Evolutionary conservation across 2,329 filamentous ascomycete species (phyloP).

Genomic region (Pochonia chlamydosporia): DNA sequence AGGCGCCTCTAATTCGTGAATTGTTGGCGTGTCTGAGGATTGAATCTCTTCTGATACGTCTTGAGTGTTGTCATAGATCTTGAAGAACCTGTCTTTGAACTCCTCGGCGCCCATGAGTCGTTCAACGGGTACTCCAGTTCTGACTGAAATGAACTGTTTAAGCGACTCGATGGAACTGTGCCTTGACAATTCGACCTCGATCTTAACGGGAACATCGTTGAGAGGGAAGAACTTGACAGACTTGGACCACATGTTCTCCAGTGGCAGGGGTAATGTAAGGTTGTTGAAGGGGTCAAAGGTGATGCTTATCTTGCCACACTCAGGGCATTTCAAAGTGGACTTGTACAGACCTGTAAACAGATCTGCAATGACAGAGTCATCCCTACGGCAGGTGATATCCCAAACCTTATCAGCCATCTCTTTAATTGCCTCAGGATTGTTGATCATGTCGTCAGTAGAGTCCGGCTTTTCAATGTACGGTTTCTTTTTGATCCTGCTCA

Average conservation of each 20-base stretch:
- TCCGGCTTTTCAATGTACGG: slow-evolving; percentile 97
- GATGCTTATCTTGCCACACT: slow-evolving; percentile 91
- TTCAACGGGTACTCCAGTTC: slow-evolving; percentile 57
- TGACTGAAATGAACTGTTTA: slow-evolving; percentile 64
- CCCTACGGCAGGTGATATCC: slow-evolving; percentile 85
- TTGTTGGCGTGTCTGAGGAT: slow-evolving; percentile 59
- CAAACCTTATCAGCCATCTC: slow-evolving; percentile 85
- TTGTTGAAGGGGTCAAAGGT: slow-evolving; percentile 98
- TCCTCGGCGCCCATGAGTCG: slow-evolving; percentile 77
- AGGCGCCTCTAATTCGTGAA: slow-evolving; percentile 68
- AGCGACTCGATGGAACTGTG: slow-evolving; percentile 62
- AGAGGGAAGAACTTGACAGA: slow-evolving; percentile 73
- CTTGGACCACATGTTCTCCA: slow-evolving; percentile 76
- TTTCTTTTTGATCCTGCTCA: slow-evolving; percentile 91
- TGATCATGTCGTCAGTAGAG: slow-evolving; percentile 92
- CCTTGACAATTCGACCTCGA: slow-evolving; percentile 77
- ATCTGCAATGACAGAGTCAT: slow-evolving; percentile 92
- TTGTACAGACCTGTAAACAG: slow-evolving; percentile 98
- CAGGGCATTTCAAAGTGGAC: slow-evolving; percentile 88
- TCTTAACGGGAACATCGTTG: slow-evolving; percentile 60
- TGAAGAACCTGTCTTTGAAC: slow-evolving; percentile 80
- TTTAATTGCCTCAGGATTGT: slow-evolving; percentile 71
- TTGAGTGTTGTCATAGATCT: slow-evolving; percentile 66
- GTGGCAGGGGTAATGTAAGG: slow-evolving; percentile 81
- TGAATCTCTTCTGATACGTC: slow-evolving; percentile 69